phyloP scores from a whole-genome alignment of 148 eudicot genomes.

The Rhododendron griersonianum region DNA sequence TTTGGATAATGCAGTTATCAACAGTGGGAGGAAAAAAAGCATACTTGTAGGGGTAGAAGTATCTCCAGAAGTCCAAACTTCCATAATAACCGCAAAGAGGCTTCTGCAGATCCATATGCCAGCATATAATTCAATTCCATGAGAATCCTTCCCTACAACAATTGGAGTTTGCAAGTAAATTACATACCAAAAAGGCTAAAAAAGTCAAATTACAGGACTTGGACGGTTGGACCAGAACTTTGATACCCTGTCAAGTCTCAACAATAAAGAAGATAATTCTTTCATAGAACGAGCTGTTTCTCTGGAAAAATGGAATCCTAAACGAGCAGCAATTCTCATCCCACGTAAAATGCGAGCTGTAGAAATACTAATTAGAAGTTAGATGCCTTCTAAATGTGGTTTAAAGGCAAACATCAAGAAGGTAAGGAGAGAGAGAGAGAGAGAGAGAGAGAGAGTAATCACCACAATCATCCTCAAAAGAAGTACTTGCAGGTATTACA shows the following conservation, averaged over 20 bases:
- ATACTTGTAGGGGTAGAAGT: conserved; percentile 85
- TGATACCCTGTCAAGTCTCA: conserved; percentile 73
- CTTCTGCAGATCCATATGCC: conserved; percentile 93
- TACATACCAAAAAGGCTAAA: not conserved
- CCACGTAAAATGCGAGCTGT: conserved; percentile 93
- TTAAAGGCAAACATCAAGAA: not conserved
- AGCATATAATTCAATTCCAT: conserved; percentile 96
- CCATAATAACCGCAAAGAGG: conserved; percentile 86
- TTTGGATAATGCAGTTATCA: conserved; percentile 21
- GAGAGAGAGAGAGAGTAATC: conserved; percentile 13
- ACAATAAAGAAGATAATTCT: conserved; percentile 42
- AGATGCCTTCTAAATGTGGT: not conserved
- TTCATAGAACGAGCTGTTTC: conserved; percentile 62
- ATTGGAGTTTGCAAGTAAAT: not conserved
- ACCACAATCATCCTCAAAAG: conserved; percentile 84
- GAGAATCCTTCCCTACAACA: conserved; percentile 64
- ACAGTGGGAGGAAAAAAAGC: conserved; percentile 7
- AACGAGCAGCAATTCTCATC: conserved; percentile 78
- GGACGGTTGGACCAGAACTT: not conserved
- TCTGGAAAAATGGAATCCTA: conserved; percentile 58
- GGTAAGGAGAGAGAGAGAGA: not conserved
- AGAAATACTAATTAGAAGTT: not conserved
- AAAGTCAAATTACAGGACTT: not conserved
- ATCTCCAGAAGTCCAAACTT: conserved; percentile 74
- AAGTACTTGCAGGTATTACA: conserved; percentile 58